Base-by-base conservation (phyloP, 2,329 filamentous ascomycete genomes). In the Phialophora chinensis region DNA sequence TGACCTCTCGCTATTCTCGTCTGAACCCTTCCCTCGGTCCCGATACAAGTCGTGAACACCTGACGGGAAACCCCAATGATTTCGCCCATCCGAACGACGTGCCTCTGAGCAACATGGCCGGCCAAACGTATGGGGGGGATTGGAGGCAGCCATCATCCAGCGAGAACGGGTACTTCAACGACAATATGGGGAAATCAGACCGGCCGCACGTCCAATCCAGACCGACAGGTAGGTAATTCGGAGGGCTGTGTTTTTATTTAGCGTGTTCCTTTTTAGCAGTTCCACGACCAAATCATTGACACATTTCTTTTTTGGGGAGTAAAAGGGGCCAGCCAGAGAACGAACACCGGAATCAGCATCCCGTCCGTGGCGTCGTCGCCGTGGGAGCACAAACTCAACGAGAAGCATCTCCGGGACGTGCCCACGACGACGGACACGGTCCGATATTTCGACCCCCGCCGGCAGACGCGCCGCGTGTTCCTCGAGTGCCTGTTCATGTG, bases 401-500 rank as follows among this genome's bases (percentile, higher is more conserved):
- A 66, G 53, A 68, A 68, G 54, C 62, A 68, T 35, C 20, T 65
- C 27, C 47, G 55, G 6, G 56, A 59, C 3, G 61, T 58, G 11
- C 63, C 63, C 11, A 49, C 58, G 11, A 29, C 52, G 7, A 57
- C 57, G 5, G 53, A 66, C 8, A 68, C 66, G 8, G 53, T 66
- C 20, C 49, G 66, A 50, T 68, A 65, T 27, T 68, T 68, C 55
- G 62, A 68, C 42, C 66, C 62, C 49, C 44, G 56, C 11, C 66
- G 66, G 5, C 66, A 68, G 59, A 65, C 62, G 5, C 57, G 66
- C 20, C 35, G 66, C 23, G 66, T 68, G 3, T 63, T 68, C 42
- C 20, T 68, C 31, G 66, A 68, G 8, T 68, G 66, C 31, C 33
- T 68, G 29, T 53, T 59, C 54, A 65, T 66, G 62, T 69, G 67